Evolutionary conservation across 1,284 basidiomycete genomes (phyloP), one percentile per base, ranked within the genome.

Genomic region (Microbotryum violaceum): DNA sequence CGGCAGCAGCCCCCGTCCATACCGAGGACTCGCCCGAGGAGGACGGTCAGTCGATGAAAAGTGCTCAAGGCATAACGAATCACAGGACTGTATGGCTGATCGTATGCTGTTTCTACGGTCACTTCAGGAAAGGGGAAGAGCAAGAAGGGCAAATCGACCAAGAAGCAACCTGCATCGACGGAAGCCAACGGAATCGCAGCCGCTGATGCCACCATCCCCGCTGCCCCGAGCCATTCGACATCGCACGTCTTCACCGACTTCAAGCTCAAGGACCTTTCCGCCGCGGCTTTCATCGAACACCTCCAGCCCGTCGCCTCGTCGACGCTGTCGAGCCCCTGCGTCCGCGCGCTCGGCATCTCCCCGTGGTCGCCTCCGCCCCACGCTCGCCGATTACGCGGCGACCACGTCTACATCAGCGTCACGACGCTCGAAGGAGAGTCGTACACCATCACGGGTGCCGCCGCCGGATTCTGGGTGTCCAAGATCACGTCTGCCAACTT

Each of bases 301-400:
- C 51, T 68, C 45, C 6, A 47, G 3, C 47, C 60, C 0, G 56
- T 58, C 31, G 49, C 62, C 6, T 58, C 64, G 9, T 54, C 60
- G 20, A 31, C 64, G 20, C 49, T 56, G 33, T 42, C 60, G 18
- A 60, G 62, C 2, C 64, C 64, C 16, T 66, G 70, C 72, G 75
- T 82, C 48, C 77, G 76, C 62, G 72, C 76, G n/a, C 75, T 82
- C 62, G 75, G 77, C 62, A 71, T 83, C 55, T 79, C 80, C 29
- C 77, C 77, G n/a, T 83, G 82, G 80, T 82, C 81, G 72, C 81
- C 81, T 27, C 79, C 81, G 8, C 79, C 80, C 27, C 79, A 81
- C 65, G 74, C 77, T 45, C 78, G 78, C 49, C 77, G 81, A 48
- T 64, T 72, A 62, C 74, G 77, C 55, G 81, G 81, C 45, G 81